Evolutionary conservation across 2,329 filamentous ascomycete genomes (phyloP), one percentile per base, ranked within the genome.

Genomic region (Cladosporium austrohemisphaericum): DNA sequence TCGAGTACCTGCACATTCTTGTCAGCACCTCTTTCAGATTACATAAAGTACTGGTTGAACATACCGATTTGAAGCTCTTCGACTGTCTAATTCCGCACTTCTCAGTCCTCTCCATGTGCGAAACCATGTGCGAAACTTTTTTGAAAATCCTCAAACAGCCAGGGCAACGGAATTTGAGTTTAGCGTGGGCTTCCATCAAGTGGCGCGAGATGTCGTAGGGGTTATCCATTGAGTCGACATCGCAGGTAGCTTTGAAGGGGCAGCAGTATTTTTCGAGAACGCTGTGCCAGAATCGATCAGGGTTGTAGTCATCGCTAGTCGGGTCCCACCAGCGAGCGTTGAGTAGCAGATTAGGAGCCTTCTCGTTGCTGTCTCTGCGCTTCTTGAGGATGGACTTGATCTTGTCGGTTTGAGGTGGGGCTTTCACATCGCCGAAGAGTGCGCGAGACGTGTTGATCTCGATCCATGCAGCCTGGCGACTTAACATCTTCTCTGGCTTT

Each of bases 221-320:
- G 52, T 60, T 19, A 8, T 38, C 44, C 45, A 65, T 68, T 3
- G 25, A 58, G 26, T 65, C 62, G 26, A 60, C 36, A 10, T 68
- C 65, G 73, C 82, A 85, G 3, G 62, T 56, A 1, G 56, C 54
- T n/a, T n/a, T 23, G 49, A 77, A 72, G 0, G 81, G 81, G 48
- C 82, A 85, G 47, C 64, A 68, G 65, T 73, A 85, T 41, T 67
- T 70, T 37, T 66, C 60, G 1, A 70, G 65, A 23, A 72, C 62
- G 0, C 63, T 45, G 32, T 75, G 66, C 49, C 61, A 73, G 67
- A 81, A 83, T 5, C 66, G 64, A 1, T 69, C 64, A 1, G 71
- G 63, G 33, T 76, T 71, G 64, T 78, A 84, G 8, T 69, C 64
- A 0, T 63, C 63, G 41, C 72, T 68, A 3, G 69, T 55, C 0